Evolutionary conservation across 805 yeast genomes (phyloP).

Genomic region (Metschnikowia corniflorae): DNA sequence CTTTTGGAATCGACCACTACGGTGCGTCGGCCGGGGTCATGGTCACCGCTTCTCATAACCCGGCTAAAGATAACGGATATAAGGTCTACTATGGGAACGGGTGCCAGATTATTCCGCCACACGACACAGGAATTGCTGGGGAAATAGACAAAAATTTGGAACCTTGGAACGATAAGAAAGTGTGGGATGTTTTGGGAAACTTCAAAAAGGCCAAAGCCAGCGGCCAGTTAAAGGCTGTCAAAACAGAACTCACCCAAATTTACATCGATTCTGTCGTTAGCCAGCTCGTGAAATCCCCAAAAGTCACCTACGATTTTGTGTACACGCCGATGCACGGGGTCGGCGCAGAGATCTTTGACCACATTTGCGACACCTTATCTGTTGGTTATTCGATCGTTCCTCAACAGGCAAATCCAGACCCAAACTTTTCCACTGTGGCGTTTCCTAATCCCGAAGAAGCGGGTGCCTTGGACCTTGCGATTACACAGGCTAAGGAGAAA

Average conservation of each 20-base stretch:
- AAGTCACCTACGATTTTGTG: constrained; percentile 48
- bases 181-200: constrained; percentile 45
- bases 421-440: constrained; percentile 76
- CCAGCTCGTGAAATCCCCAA: constrained; percentile 29
- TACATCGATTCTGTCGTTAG: constrained; percentile 35
- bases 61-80: constrained; percentile 85
- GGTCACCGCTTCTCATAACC: constrained; percentile 90
- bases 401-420: constrained; percentile 75
- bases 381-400: constrained; percentile 42
- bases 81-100: constrained; percentile 93
- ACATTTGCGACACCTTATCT: constrained; percentile 38
- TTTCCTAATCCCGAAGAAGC: constrained; percentile 97
- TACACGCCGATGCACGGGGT: constrained; percentile 98
- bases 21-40: constrained; percentile 79
- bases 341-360: constrained; percentile 60
- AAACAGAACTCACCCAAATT: constrained; percentile 36
- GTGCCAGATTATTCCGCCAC: constrained; percentile 94
- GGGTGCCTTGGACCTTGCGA: constrained; percentile 81
- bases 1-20: constrained; percentile 68
- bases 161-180: constrained; percentile 49
- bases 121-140: constrained; percentile 68
- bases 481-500: constrained; percentile 51
- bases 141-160: constrained; percentile 56
- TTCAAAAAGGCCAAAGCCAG: constrained; percentile 23
- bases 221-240: constrained; percentile 36